Base-by-base conservation (phyloP, 495 filamentous ascomycete species). In the Aspergillus hancockii region DNA sequence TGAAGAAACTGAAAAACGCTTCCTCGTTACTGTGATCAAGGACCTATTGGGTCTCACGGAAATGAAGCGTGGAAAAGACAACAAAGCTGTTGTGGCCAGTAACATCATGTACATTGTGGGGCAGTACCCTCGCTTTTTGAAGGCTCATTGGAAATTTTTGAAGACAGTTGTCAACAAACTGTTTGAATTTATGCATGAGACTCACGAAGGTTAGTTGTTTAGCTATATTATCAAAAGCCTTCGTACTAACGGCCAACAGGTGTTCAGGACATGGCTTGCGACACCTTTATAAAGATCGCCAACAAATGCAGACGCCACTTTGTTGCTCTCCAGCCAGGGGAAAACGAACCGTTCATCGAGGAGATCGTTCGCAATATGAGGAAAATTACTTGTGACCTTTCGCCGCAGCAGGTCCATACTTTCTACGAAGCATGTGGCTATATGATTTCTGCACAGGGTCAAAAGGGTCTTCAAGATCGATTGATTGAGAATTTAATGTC, bases 91-190 rank as follows among this genome's bases (percentile, higher is more conserved):
- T 2, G 94, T 98, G 52, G 94, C 94, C 63, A 97, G 92, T 76
- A 98, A 98, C 75, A 98, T 98, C 74, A 98, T 98, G 94, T 98
- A 98, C 69, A 98, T 98, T 72, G 94, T 98, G 57, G 94, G 94
- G 34, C 94, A 98, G 71, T 98, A 98, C 69, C 94, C 94, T 16
- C 90, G 94, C 28, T 98, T 98, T 76, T 77, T 98, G 64, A 98
- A 98, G 74, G 94, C 94, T 0, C 94, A 98, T 71, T 98, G 94
- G 94, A 98, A 98, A 72, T 99, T 99, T 77, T 77, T 99, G 64
- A 99, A 99, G 83, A 99, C 94, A 8, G 94, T 99, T 21, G 94
- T 99, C 63, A 99, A 98, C 77, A 99, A 99, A 77, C 85, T 99
- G 13, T 99, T 99, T 66, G 94, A 99, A 74, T 99, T 99, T 69